A percentile compares a stretch with the other conserved stretches of the same genome.
Conservation (phyloP, 768 basidiomycete genomes). For the Lepiota brunneoincarnata region DNA sequence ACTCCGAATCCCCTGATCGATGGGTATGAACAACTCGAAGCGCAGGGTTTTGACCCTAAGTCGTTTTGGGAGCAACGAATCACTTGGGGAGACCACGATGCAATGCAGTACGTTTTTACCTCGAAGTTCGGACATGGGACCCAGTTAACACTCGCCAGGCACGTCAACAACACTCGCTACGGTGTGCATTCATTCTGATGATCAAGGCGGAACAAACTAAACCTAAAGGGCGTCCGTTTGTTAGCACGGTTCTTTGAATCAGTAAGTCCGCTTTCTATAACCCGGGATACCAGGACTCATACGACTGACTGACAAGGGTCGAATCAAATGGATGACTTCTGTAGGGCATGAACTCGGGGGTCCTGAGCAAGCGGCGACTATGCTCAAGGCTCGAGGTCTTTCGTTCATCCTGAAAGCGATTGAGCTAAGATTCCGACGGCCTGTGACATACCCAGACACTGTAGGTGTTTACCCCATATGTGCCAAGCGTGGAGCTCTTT, state of each 20-base stretch:
- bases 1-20: constrained; percentile 24
- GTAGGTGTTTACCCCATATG: constrained; percentile 34
- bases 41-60: constrained; percentile 52
- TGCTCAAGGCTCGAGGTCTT: constrained; percentile 64
- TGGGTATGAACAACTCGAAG: constrained; percentile 39
- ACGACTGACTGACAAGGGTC: constrained; percentile 43
- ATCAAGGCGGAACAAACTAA: neutral
- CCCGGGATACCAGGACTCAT: neutral
- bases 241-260: constrained; percentile 72
- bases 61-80: constrained; percentile 80
- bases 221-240: neutral
- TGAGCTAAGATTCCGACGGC: constrained; percentile 62
- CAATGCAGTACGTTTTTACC: constrained; percentile 59
- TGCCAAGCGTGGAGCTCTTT: constrained; percentile 27
- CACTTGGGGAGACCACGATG: constrained; percentile 79
- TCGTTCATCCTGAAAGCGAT: constrained; percentile 75
- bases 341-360: constrained; percentile 63
- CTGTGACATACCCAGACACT: constrained; percentile 76
- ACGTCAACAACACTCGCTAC: constrained; percentile 78
- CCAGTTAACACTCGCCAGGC: constrained; percentile 36
- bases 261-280: constrained; percentile 29
- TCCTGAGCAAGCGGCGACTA: constrained; percentile 46
- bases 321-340: constrained; percentile 64
- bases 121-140: neutral
- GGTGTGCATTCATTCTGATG: constrained; percentile 33